A percentile compares a stretch with the other conserved stretches of the same genome.
Evolutionary conservation across 441 rosid species (phyloP).

Genomic region (Gossypium davidsonii): DNA sequence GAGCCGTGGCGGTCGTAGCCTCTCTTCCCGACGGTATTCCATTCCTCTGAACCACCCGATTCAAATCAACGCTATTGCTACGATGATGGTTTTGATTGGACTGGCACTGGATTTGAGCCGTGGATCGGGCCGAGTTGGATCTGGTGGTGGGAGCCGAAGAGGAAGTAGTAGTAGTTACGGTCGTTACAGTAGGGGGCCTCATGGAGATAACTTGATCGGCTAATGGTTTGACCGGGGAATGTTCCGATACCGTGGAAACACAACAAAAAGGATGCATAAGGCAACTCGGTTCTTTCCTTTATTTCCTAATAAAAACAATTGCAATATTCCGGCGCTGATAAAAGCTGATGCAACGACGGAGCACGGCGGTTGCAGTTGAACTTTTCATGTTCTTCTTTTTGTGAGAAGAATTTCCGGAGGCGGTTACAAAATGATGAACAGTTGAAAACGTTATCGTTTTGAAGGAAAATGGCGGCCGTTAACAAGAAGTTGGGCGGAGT

Average conservation of each 20-base stretch:
- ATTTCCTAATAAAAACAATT: not conserved
- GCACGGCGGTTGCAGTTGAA: constrained; percentile 12
- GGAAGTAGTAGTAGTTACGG: not conserved
- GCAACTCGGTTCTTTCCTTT: not conserved
- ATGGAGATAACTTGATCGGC: constrained; percentile 19
- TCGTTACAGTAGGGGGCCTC: constrained; percentile 19
- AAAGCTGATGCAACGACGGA: constrained; percentile 12
- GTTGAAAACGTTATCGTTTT: not conserved
- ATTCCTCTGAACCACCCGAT: constrained; percentile 27
- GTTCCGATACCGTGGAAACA: constrained; percentile 55
- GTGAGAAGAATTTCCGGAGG: not conserved
- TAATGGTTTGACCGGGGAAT: constrained; percentile 32
- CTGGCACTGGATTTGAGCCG: constrained; percentile 22
- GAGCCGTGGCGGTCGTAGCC: not conserved
- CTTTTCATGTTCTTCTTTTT: constrained; percentile 4
- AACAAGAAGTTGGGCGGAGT: not conserved
- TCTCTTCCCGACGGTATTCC: constrained; percentile 33
- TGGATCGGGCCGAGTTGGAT: constrained; percentile 45
- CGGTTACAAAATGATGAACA: constrained; percentile 4
- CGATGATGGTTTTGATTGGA: constrained; percentile 21
- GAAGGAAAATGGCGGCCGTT: not conserved
- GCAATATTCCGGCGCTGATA: constrained; percentile 9
- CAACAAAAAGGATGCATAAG: constrained; percentile 71
- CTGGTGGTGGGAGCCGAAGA: constrained; percentile 24
- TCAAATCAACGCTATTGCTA: constrained; percentile 13